Base-by-base conservation (phyloP, 1,284 basidiomycete genomes). In the Sanghuangporus baumii region DNA sequence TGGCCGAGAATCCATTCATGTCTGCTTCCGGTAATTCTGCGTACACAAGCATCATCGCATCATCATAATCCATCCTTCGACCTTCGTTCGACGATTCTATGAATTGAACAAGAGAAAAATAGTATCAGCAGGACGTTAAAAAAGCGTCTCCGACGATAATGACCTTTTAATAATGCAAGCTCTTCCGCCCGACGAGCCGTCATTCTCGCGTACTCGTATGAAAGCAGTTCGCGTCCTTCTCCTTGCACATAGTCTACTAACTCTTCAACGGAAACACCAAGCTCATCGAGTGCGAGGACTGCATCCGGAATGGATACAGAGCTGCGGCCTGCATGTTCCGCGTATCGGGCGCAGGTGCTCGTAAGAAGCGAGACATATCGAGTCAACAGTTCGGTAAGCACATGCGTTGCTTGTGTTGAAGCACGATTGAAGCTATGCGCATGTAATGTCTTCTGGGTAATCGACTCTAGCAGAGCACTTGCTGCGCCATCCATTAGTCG, bases 381-480 rank as follows among this genome's bases (percentile, higher is more conserved):
- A 48, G 86, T 79, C 65, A 92, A 79, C 66, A 91, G 76, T 72
- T 88, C 88, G 9, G 88, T 86, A 56, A 92, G 79, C 18, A 87
- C 80, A 41, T 81, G 74, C 12, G 85, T 79, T 4, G 90, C 89
- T 68, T 87, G 85, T 0, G 83, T 74, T 5, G 89, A 92, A 0
- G 89, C 81, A 51, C 88, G 81, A 55, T 86, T 83, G 74, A 92
- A 92, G 64, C 79, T 80, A 67, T 91, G 83, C 0, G 88, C 86
- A 67, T 92, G 89, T 9, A 92, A 79, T 20, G 87, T 87, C 63
- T 86, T 82, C 68, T 86, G 79, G 1, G 83, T 82, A 0, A 81
- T 83, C 7, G 85, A 79, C 74, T 91, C 88, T 60, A 91, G 78
- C 59, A 89, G 73, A 7, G 43, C 56, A 36, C 31, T 47, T 20